These are phyloP conservation scores for Ophiocordyceps camponoti-leonardi DNA, from an alignment of 2,329 filamentous ascomycete genomes.

Conservation along the genomic window DNA sequence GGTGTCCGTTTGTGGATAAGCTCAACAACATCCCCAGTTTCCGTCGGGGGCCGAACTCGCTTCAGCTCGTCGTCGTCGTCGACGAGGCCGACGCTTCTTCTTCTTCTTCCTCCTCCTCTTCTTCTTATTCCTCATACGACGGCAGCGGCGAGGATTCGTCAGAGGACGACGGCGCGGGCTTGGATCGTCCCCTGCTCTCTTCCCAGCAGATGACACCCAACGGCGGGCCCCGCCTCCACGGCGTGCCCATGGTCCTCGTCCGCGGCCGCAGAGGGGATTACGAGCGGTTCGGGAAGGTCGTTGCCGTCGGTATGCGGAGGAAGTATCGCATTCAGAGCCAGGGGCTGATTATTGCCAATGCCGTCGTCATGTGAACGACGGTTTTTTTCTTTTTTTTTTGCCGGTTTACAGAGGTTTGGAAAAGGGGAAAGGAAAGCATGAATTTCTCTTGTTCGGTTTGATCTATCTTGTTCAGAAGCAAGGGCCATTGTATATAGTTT, in stretches of 20 bases:
- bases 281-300: slow-evolving; percentile 42
- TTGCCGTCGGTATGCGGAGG: slow-evolving; percentile 56
- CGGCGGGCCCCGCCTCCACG: slow-evolving; percentile 51
- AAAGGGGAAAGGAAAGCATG: no score
- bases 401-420: no score
- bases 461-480: no score
- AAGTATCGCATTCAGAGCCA: slow-evolving; percentile 69
- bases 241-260: slow-evolving; percentile 72
- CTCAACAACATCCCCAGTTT: slow-evolving; percentile 70
- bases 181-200: slow-evolving; percentile 53
- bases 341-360: slow-evolving; percentile 61
- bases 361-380: slow-evolving; percentile 39
- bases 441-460: no score
- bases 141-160: not conserved
- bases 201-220: slow-evolving; percentile 52
- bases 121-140: not conserved
- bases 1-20: slow-evolving; percentile 73
- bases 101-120: not conserved
- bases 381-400: not conserved
- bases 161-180: slow-evolving; percentile 41
- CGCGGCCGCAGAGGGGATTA: slow-evolving; percentile 48
- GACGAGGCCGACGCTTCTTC: slow-evolving; percentile 16
- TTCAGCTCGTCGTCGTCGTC: slow-evolving; percentile 73
- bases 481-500: no score
- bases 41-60: slow-evolving; percentile 36